These are phyloP conservation scores for Phytomonas sp. DNA, from an alignment of 208 protist species.

Conservation along the genomic window DNA sequence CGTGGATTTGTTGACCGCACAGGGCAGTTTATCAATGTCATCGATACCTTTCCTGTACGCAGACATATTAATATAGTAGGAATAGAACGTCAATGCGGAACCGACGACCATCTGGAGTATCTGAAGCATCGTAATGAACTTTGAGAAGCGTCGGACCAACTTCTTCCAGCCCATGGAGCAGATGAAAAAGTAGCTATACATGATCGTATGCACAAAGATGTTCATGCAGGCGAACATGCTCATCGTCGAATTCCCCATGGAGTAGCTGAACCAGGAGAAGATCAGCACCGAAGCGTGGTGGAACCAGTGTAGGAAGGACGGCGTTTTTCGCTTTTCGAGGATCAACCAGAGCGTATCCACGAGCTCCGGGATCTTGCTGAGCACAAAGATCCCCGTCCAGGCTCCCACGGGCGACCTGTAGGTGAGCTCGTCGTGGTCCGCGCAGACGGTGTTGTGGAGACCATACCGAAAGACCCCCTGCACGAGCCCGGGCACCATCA, in stretches of 20 bases:
- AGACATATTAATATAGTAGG: conserved; percentile 27
- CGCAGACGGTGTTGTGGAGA: conserved; percentile 50
- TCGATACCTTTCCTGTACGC: conserved; percentile 30
- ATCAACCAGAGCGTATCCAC: conserved; percentile 79
- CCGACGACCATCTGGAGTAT: conserved; percentile 90
- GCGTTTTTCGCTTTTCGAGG: conserved; percentile 69
- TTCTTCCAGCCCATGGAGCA: conserved; percentile 50
- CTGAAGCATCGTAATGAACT: conserved; percentile 80
- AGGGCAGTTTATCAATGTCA: conserved; percentile 36
- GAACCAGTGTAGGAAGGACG: conserved; percentile 87
- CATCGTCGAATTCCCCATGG: conserved; percentile 40
- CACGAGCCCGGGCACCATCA: conserved; percentile 47
- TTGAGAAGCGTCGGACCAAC: conserved; percentile 58
- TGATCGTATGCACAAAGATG: conserved; percentile 89
- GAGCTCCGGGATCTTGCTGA: conserved; percentile 82
- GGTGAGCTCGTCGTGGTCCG: conserved; percentile 26
- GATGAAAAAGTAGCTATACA: conserved; percentile 93
- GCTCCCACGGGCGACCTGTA: conserved; percentile 43
- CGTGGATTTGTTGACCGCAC: conserved; percentile 35
- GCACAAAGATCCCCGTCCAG: conserved; percentile 66
- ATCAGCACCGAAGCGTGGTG: conserved; percentile 91
- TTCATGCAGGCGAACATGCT: conserved; percentile 90
- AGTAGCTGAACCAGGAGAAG: conserved; percentile 84
- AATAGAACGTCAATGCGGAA: conserved; percentile 36
- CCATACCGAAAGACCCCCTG: conserved; percentile 19